Evolutionary conservation across 768 basidiomycete genomes (phyloP), one percentile per base, ranked within the genome.

Genomic region (Rhodotorula taiwanensis): DNA sequence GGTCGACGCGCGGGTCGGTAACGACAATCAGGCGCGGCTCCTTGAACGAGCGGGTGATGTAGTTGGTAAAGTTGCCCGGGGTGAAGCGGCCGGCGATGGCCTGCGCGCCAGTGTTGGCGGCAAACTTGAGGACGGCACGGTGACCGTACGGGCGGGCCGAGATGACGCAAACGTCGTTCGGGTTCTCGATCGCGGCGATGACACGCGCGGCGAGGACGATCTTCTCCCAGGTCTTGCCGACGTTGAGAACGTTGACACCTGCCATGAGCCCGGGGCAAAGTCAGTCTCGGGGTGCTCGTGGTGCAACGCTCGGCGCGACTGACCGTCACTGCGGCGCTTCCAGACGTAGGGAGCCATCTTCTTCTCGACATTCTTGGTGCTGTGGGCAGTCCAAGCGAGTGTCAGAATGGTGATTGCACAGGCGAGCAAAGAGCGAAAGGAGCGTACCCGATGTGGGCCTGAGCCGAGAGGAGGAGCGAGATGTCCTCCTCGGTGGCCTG

Each of bases 151-250:
- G 89, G 71, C 95, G 89, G 57, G 95, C 92, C 66, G 92, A 92
- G 79, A 98, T 97, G 75, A 94, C 95, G 79, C 88, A 90, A 74
- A 99, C 84, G 78, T 99, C 94, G 78, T 88, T 87, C 69, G 94
- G 94, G 83, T 97, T 98, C 79, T 97, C 93, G 74, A 97, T 86
- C 58, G 64, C 61, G 31, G 69, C 69, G 55, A 98, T 93, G 74
- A 98, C 83, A 76, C 95, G 90, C 67, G 95, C 95, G 63, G 95
- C 95, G 73, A 99, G 83, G 70, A 98, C 92, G 70, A 99, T 84
- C 79, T 99, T 99, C 80, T 97, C 94, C 93, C 93, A 98, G 70
- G 94, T 99, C 84, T 98, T 99, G 75, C 95, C 95, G 72, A 98
- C 87, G 85, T 98, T 95, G 74, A 97, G 78, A 75, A 99, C 80